These are phyloP conservation scores for Albatrellus ellisii DNA, from an alignment of 768 basidiomycete species.

Conservation along the genomic window DNA sequence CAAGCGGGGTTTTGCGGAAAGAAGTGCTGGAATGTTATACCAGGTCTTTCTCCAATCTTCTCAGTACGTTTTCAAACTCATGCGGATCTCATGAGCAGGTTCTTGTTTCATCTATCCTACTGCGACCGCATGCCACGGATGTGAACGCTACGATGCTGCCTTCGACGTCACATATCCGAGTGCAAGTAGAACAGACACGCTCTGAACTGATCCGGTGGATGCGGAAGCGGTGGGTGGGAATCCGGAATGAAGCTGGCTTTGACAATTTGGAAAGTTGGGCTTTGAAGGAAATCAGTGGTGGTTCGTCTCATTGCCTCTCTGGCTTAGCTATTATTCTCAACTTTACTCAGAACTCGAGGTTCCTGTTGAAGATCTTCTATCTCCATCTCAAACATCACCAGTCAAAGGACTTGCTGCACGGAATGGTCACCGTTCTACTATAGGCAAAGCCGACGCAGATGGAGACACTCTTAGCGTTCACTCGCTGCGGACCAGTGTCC, in stretches of 20 bases:
- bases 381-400: constrained; percentile 23
- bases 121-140: constrained; percentile 52
- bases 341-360: constrained; percentile 60
- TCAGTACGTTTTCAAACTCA: background rate
- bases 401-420: constrained; percentile 12
- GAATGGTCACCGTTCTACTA: constrained; percentile 13
- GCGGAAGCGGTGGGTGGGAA: constrained; percentile 60
- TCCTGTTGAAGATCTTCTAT: constrained; percentile 52
- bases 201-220: constrained; percentile 62
- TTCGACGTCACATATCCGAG: constrained; percentile 55
- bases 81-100: constrained; percentile 27
- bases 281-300: constrained; percentile 74
- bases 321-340: background rate
- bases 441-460: constrained; percentile 19
- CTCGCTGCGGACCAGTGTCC: constrained; percentile 32
- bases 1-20: constrained; percentile 47
- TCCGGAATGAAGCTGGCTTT: constrained; percentile 72
- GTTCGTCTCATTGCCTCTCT: constrained; percentile 27
- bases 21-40: constrained; percentile 57
- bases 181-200: constrained; percentile 60
- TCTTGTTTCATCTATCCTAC: constrained; percentile 58
- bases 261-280: constrained; percentile 77
- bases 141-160: constrained; percentile 48
- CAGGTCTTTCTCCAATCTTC: constrained; percentile 36
- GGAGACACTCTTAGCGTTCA: constrained; percentile 30